Evolutionary conservation across 139 green algal species (phyloP), one percentile per base, ranked within the genome.

Genomic region (Coelastrella sp.): DNA sequence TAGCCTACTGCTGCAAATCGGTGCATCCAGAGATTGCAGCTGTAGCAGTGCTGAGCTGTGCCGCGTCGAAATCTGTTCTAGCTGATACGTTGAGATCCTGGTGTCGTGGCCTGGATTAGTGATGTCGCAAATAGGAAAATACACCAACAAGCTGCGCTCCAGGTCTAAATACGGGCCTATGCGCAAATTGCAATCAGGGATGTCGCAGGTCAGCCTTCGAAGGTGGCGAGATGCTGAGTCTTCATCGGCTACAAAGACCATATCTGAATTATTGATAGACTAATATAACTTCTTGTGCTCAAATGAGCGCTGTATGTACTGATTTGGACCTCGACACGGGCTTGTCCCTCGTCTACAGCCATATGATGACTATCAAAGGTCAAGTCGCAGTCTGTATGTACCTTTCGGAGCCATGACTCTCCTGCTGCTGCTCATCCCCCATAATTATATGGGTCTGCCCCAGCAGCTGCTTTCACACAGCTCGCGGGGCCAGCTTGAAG

Each of bases 361-460:
- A 22, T 70, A 17, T 70, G 12, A 17, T 70, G 63, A 70, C 12
- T 4, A 24, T 15, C 68, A 10, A 24, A 10, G 68, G 68, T 76
- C 68, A 4, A 76, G 35, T 27, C 35, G 68, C 10, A 10, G 10
- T 76, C 7, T n/a, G 7, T 76, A 27, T 27, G 68, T 76, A 76
- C 68, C 68, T 76, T 76, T 15, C 19, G 68, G 68, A 76, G 68
- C 68, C 68, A 24, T 76, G 68, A 76, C 68, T 76, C 68, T 76
- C 68, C 68, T 76, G 68, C 15, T 76, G 68, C 68, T 76, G 68
- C 68, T 76, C 68, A 76, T 76, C 68, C 19, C 68, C 68, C 68
- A 76, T 76, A 76, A 76, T 76, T 76, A 24, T 76, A 76, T 76
- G 68, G 68, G 68, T 76, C 68, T 76, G 68, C 68, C 68, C 68